phyloP scores from a whole-genome alignment of 768 basidiomycete species.

The Pholiota conissans region DNA sequence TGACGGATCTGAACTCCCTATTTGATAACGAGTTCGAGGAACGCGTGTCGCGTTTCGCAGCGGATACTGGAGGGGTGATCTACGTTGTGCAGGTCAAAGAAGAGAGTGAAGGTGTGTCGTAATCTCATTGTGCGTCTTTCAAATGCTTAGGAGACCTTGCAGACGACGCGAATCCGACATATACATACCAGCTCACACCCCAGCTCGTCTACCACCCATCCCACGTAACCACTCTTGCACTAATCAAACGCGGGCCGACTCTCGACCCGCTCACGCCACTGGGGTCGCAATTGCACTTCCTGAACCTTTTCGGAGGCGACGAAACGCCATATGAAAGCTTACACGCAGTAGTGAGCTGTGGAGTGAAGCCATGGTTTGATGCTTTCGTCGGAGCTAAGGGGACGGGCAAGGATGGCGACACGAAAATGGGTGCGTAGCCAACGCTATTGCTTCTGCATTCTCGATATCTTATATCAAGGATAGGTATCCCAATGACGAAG shows the following conservation, averaged over 20 bases:
- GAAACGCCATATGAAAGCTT: conserved; percentile 94
- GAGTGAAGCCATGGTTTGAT: conserved; percentile 98
- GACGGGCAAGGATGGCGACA: conserved; percentile 72
- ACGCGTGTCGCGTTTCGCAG: conserved; percentile 72
- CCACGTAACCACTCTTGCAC: conserved; percentile 83
- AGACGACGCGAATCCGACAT: conserved; percentile 70
- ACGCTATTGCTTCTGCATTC: neutral
- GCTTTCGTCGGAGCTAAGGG: conserved; percentile 90
- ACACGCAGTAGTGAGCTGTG: conserved; percentile 92
- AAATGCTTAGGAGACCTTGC: conserved; percentile 9
- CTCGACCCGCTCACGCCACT: conserved; percentile 82
- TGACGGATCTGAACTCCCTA: conserved; percentile 62
- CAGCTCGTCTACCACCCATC: conserved; percentile 79
- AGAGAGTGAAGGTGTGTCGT: conserved; percentile 64
- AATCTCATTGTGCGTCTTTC: conserved; percentile 9
- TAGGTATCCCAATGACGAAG: conserved; percentile 95
- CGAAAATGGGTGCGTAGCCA: conserved; percentile 63
- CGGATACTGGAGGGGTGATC: conserved; percentile 72
- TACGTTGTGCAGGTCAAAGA: conserved; percentile 83
- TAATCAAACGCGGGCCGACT: conserved; percentile 89
- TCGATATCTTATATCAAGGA: neutral
- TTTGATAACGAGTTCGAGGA: conserved; percentile 79
- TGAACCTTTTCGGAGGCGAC: conserved; percentile 88
- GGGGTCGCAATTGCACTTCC: conserved; percentile 83
- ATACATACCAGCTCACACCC: conserved; percentile 66